Evolutionary conservation across 306 rosid genomes (phyloP), one percentile per base, ranked within the genome.

Genomic region (Medicago ruthenica): DNA sequence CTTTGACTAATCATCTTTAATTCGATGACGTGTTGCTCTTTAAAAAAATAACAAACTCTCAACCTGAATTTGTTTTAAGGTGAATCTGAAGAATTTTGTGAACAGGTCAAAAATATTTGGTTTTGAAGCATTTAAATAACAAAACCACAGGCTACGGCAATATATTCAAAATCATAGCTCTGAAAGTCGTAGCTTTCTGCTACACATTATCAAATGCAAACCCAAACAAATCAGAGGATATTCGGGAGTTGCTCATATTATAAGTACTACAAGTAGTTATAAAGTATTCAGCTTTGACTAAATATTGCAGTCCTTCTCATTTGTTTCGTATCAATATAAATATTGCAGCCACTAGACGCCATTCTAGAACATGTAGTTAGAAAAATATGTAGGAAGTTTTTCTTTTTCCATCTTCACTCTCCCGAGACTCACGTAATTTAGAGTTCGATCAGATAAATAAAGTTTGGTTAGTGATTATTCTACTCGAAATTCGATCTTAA

Each of bases 21-120:
- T 17, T 10, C 17, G 1, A 10, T 18, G 54, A 39, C 64, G 37
- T 8, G 3, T 45, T 61, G 9, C 13, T 73, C 20, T 16, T 62
- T 31, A 24, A 9, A 45, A 16, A 59, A 44, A 1, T 3, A 44
- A 0, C 4, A 44, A 57, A 9, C 18, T 14, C 9, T 20, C 34
- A 24, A 34, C 4, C 7, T 22, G 31, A 27, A 16, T 21, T 21
- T 51, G 41, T 39, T 39, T 76, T 18, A 15, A 9, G 41, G 14
- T n/a, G 9, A 54, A 67, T 11, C 14, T 22, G 15, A 41, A 31
- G 74, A 67, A 54, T 8, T 54, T 41, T 7, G 3, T 63, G 22
- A 27, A 22, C 0, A 9, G 17, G 69, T 76, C 68, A 67, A 76
- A 76, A 27, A 41, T n/a, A n/a, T n/a, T 14, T 65, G 73, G 51